phyloP scores from a whole-genome alignment of 345 rosid genomes.

The Passiflora organensis region DNA sequence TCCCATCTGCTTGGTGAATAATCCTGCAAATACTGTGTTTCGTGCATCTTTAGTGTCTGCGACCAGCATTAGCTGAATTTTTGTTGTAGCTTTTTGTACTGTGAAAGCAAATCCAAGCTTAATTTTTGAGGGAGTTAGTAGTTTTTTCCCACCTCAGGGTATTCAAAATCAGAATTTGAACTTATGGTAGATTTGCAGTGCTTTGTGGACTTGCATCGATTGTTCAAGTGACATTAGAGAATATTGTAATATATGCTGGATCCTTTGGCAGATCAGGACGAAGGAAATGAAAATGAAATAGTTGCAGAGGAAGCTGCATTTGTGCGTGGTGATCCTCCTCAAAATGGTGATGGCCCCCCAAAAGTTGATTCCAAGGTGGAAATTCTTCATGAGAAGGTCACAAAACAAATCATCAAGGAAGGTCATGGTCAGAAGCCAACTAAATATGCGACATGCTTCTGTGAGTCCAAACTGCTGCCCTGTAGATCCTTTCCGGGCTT shows the following conservation, averaged over 20 bases:
- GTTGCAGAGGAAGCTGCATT: constrained; percentile 49
- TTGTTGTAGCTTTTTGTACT: no score
- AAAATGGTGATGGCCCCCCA: constrained; percentile 57
- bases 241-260: background rate
- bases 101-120: no score
- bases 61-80: no score
- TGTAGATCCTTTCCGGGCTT: no score
- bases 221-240: background rate
- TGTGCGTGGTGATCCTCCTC: constrained; percentile 57
- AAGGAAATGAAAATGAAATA: constrained; percentile 41
- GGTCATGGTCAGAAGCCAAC: constrained; percentile 89
- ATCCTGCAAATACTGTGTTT: background rate
- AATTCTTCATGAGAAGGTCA: constrained; percentile 73
- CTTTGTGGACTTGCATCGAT: background rate
- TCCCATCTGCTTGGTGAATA: no score
- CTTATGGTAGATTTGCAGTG: background rate
- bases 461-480: constrained; percentile 37
- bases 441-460: constrained; percentile 85
- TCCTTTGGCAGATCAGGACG: constrained; percentile 29
- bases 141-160: no score
- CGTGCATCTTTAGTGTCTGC: background rate
- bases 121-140: no score
- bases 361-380: constrained; percentile 62
- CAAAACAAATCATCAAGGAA: constrained; percentile 80
- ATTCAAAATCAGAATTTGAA: background rate